A percentile compares a stretch with the other conserved stretches of the same genome.
Conservation (phyloP, 2,329 filamentous ascomycete genomes). For the Aspergillus cejpii region DNA sequence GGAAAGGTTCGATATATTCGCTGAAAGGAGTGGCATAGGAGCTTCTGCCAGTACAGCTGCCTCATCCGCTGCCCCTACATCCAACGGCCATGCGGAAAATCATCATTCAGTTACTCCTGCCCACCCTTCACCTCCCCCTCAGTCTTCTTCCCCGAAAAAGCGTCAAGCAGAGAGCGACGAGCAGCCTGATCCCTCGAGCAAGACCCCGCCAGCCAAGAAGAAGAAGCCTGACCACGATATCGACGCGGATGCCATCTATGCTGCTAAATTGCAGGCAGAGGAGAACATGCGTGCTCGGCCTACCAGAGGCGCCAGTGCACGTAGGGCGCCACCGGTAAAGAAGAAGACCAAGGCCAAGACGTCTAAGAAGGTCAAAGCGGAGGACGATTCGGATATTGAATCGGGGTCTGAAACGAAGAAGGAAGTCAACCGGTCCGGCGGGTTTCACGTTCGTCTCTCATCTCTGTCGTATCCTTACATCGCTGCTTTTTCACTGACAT, state of each 20-base stretch:
- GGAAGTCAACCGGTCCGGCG: constrained; percentile 68
- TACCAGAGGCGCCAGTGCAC: constrained; percentile 64
- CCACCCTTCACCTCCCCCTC: constrained; percentile 27
- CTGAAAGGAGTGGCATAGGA: constrained; percentile 39
- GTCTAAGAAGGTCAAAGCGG: constrained; percentile 63
- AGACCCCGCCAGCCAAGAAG: constrained; percentile 52
- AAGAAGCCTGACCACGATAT: constrained; percentile 54
- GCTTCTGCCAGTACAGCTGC: constrained; percentile 26
- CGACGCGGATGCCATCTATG: constrained; percentile 80
- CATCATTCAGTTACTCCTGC: constrained; percentile 20
- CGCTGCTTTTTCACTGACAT: constrained; percentile 2
- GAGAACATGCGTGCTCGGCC: constrained; percentile 71
- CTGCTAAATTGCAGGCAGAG: constrained; percentile 83
- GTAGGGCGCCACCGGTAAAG: constrained; percentile 54
- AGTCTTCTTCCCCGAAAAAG: constrained; percentile 36
- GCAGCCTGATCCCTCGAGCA: constrained; percentile 33
- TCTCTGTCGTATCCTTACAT: not conserved
- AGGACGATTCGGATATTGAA: constrained; percentile 72
- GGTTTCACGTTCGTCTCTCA: constrained; percentile 64
- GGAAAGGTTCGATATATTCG: constrained; percentile 64
- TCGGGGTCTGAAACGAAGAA: constrained; percentile 56
- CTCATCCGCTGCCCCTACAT: constrained; percentile 13
- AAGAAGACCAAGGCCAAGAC: constrained; percentile 55
- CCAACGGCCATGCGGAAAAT: constrained; percentile 33
- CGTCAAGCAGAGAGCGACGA: constrained; percentile 39